Base-by-base conservation (phyloP, 139 green algal species). In the Coelastrella sp. region DNA sequence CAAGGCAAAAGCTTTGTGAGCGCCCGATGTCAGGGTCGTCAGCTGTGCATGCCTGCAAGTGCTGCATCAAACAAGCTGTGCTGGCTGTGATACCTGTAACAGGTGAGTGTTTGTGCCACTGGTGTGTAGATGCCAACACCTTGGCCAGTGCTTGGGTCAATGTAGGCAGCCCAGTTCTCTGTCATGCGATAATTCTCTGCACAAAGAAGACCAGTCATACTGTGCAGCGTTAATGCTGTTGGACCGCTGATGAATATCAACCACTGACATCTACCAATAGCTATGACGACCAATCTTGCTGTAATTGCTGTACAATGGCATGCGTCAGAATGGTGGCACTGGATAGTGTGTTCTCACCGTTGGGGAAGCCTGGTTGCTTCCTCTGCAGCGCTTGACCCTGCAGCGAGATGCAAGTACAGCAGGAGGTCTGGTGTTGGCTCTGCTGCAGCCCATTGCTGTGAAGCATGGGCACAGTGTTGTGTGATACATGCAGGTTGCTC, bases 181-280 rank as follows among this genome's bases (percentile, higher is more conserved):
- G 85, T 90, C 63, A 87, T 87, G 82, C 82, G 82, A 63, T 79
- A 87, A 27, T 87, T 87, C 63, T 87, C 82, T 87, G 82, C 27
- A 75, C 0, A 27, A 58, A 87, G 12, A n/a, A 78, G 17, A 78
- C 15, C 17, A 78, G 9, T 14, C 61, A 70, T 15, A 1, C 12
- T 70, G 12, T 70, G 61, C 11, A 49, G 35, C 35, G 35, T 49
- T 49, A 49, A 49, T 49, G 35, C 35, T 49, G 35, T 49, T 49
- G 35, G 35, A 49, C 35, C 35, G 35, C 35, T 49, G 68, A 27
- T 76, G 68, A 15, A 15, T 70, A 3, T 4, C 61, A 15, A 70
- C 61, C 14, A 4, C 4, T 70, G 61, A 70, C 63, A 5, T 12
- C 63, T 20, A 49, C 35, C 35, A 49, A 5, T 5, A 3, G 35